phyloP scores from a whole-genome alignment of 2,329 filamentous ascomycete species.

The Tolypocladium pustulatum region DNA sequence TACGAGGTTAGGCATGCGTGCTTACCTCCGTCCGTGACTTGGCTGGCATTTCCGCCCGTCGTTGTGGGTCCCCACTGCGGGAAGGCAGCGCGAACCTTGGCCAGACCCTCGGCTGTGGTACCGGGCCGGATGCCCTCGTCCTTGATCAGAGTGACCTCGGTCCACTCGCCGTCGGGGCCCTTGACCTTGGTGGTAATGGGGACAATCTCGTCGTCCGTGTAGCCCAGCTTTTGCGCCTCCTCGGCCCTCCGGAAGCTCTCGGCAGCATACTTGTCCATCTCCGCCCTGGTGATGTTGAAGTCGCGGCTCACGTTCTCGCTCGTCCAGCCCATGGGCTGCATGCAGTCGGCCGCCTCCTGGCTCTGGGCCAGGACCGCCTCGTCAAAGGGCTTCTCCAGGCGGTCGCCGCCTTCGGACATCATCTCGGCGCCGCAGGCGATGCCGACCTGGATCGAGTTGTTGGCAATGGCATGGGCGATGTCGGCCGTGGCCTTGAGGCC shows the following conservation, averaged over 20 bases:
- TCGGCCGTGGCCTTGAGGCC: slow-evolving; percentile 93
- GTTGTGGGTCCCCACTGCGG: slow-evolving; percentile 77
- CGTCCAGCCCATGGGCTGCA: slow-evolving; percentile 96
- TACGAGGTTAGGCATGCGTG: slow-evolving; percentile 1
- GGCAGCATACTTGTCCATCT: slow-evolving; percentile 76
- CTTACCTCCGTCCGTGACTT: slow-evolving; percentile 82
- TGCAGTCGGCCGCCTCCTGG: slow-evolving; percentile 74
- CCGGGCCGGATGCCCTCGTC: slow-evolving; percentile 89
- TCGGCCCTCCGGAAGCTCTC: slow-evolving; percentile 86
- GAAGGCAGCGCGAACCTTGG: slow-evolving; percentile 85
- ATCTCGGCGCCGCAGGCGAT: slow-evolving; percentile 80
- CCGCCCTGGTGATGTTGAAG: slow-evolving; percentile 71
- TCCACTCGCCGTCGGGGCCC: slow-evolving; percentile 70
- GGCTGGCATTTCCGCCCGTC: slow-evolving; percentile 88
- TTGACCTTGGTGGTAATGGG: slow-evolving; percentile 76
- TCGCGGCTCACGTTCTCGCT: slow-evolving; percentile 91
- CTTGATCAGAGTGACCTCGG: slow-evolving; percentile 66
- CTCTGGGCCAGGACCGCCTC: slow-evolving; percentile 58
- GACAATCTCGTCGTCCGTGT: slow-evolving; percentile 88
- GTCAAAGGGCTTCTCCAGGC: slow-evolving; percentile 63
- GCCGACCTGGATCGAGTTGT: slow-evolving; percentile 76
- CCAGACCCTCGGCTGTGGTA: slow-evolving; percentile 72
- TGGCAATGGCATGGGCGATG: slow-evolving; percentile 77
- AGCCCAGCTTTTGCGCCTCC: slow-evolving; percentile 78
- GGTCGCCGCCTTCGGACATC: slow-evolving; percentile 69